These are phyloP conservation scores for Neopestalotiopsis sp. DNA, from an alignment of 2,329 filamentous ascomycete species.

Conservation along the genomic window DNA sequence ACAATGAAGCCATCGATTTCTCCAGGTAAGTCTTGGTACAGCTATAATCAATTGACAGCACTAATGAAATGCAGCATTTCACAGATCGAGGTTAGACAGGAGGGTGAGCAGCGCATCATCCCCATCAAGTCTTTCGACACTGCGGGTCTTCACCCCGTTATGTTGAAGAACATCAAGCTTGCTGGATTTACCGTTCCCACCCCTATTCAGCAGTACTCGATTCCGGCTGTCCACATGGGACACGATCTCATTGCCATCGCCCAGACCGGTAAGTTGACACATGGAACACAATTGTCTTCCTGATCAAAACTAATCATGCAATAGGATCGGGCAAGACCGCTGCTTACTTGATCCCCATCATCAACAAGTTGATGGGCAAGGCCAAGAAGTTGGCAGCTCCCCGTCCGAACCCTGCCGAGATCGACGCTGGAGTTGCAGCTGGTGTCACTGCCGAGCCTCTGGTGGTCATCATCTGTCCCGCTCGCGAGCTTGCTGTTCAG, in stretches of 20 bases:
- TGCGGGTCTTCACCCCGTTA: slow-evolving; percentile 83
- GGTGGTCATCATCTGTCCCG: slow-evolving; percentile 84
- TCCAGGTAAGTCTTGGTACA: slow-evolving; percentile 53
- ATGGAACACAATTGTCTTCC: slow-evolving; percentile 4
- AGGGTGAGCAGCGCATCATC: slow-evolving; percentile 56
- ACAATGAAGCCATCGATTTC: slow-evolving; percentile 64
- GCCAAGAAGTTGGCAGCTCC: slow-evolving; percentile 83
- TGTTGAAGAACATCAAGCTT: slow-evolving; percentile 77
- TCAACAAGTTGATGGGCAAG: slow-evolving; percentile 95
- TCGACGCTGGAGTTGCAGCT: slow-evolving; percentile 50
- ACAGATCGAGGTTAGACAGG: slow-evolving; percentile 60
- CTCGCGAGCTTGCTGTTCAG: slow-evolving; percentile 88
- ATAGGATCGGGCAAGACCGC: slow-evolving; percentile 95
- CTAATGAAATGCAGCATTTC: slow-evolving; percentile 50
- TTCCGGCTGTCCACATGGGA: slow-evolving; percentile 78
- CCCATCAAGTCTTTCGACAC: slow-evolving; percentile 68
- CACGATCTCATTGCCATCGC: slow-evolving; percentile 88
- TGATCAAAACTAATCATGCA: slow-evolving; percentile 13
- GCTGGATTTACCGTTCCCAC: slow-evolving; percentile 77
- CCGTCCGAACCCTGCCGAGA: slow-evolving; percentile 69
- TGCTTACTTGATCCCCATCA: slow-evolving; percentile 85
- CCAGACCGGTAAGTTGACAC: slow-evolving; percentile 75
- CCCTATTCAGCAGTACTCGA: slow-evolving; percentile 83
- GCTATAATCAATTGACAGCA: neutral
- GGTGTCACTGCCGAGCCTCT: slow-evolving; percentile 81